Conservation (phyloP, 371 early-diverging fungal species). For the Mortierella sp. region DNA sequence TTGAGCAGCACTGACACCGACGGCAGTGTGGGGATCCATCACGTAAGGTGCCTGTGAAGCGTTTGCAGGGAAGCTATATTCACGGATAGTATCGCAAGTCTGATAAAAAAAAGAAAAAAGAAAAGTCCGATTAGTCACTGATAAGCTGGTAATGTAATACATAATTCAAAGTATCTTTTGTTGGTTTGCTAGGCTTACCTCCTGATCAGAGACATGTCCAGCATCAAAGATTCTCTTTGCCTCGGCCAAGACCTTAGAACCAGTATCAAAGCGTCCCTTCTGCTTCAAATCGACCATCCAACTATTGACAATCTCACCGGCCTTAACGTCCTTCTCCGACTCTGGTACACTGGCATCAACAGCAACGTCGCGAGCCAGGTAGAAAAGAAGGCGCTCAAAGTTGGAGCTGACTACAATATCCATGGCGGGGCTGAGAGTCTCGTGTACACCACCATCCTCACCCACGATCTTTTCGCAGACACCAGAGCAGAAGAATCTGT, state of each 20-base stretch:
- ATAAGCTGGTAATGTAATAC: background rate
- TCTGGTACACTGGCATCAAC: constrained; percentile 52
- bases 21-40: constrained; percentile 97
- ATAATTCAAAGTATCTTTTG: background rate
- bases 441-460: constrained; percentile 74
- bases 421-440: constrained; percentile 97
- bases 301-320: constrained; percentile 68
- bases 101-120: constrained; percentile 23
- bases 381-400: constrained; percentile 97
- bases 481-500: constrained; percentile 91
- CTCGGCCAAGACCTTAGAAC: constrained; percentile 68
- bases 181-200: constrained; percentile 37
- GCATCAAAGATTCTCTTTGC: constrained; percentile 85
- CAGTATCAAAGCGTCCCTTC: constrained; percentile 80
- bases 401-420: constrained; percentile 96
- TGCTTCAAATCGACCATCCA: constrained; percentile 90
- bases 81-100: constrained; percentile 81
- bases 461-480: constrained; percentile 79
- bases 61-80: constrained; percentile 69
- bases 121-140: background rate
- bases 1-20: constrained; percentile 92
- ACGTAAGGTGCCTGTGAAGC: constrained; percentile 74
- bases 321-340: constrained; percentile 62
- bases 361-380: constrained; percentile 78
- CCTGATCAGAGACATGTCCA: constrained; percentile 77